These are phyloP conservation scores for Conoideocrella luteorostrata DNA, from an alignment of 2,329 filamentous ascomycete genomes.

Conservation along the genomic window DNA sequence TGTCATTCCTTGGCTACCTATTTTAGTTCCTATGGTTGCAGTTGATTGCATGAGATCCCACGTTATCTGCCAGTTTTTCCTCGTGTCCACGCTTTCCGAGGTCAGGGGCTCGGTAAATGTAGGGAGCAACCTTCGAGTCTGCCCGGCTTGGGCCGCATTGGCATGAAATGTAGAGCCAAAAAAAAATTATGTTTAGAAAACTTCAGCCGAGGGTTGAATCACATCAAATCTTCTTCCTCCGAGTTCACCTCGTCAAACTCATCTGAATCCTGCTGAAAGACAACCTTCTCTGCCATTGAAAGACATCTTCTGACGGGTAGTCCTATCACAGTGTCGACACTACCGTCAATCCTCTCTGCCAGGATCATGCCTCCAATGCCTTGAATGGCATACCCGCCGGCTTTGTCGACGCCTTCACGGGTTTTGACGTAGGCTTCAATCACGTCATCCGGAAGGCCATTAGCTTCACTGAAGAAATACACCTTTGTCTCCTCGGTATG, in stretches of 20 bases:
- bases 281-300: slow-evolving; percentile 79
- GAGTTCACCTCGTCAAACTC: slow-evolving; percentile 44
- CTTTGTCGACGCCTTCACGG: slow-evolving; percentile 90
- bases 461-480: slow-evolving; percentile 63
- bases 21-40: not conserved
- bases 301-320: slow-evolving; percentile 74
- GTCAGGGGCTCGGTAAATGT: not conserved
- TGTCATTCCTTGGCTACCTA: not conserved
- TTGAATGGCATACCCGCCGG: slow-evolving; percentile 91
- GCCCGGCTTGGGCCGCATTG: not conserved
- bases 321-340: slow-evolving; percentile 90
- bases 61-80: not conserved
- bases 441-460: slow-evolving; percentile 67
- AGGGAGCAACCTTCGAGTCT: not conserved
- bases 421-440: slow-evolving; percentile 74
- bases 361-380: slow-evolving; percentile 80
- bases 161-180: not conserved
- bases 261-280: slow-evolving; percentile 66
- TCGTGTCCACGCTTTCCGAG: not conserved
- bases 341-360: slow-evolving; percentile 82
- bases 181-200: not conserved
- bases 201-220: not conserved
- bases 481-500: slow-evolving; percentile 88
- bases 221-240: slow-evolving; percentile 26
- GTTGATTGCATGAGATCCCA: not conserved